Conservation (phyloP, 2,329 filamentous ascomycete genomes). For the Cryphonectria japonica region DNA sequence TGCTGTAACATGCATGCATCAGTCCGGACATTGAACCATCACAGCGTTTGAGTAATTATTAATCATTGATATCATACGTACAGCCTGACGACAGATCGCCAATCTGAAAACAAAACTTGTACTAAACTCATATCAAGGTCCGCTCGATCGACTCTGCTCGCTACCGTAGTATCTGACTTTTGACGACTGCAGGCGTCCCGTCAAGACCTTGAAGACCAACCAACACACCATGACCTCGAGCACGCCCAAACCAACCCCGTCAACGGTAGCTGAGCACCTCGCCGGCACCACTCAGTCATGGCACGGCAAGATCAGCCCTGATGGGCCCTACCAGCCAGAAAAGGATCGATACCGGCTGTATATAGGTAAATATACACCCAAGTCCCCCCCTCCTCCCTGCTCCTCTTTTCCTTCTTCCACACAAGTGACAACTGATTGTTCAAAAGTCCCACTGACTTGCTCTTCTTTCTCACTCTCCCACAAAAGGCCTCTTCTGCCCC, state of each 20-base stretch:
- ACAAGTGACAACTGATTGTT: not conserved
- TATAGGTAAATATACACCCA: slow-evolving; percentile 31
- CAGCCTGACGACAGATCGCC: no score
- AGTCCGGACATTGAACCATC: not conserved
- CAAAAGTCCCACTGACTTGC: slow-evolving; percentile 25
- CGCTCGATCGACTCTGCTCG: not conserved
- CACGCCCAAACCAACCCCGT: slow-evolving; percentile 12
- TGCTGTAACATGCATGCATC: not conserved
- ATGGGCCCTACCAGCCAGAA: slow-evolving; percentile 35
- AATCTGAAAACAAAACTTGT: no score
- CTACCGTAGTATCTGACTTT: not conserved
- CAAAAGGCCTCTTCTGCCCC: slow-evolving; percentile 63
- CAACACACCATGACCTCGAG: slow-evolving; percentile 17
- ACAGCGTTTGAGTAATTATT: not conserved
- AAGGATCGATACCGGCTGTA: slow-evolving; percentile 36
- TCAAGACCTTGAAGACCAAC: not conserved
- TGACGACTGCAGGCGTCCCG: not conserved
- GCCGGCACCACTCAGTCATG: slow-evolving; percentile 32
- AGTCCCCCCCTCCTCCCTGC: no score
- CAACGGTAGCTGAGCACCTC: slow-evolving; percentile 18
- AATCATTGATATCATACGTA: not conserved
- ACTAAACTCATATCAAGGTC: no score
- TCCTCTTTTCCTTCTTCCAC: not conserved
- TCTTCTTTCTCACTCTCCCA: no score
- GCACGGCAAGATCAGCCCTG: slow-evolving; percentile 35